Conservation (phyloP, 768 basidiomycete species). For the Serpula lacrymans region DNA sequence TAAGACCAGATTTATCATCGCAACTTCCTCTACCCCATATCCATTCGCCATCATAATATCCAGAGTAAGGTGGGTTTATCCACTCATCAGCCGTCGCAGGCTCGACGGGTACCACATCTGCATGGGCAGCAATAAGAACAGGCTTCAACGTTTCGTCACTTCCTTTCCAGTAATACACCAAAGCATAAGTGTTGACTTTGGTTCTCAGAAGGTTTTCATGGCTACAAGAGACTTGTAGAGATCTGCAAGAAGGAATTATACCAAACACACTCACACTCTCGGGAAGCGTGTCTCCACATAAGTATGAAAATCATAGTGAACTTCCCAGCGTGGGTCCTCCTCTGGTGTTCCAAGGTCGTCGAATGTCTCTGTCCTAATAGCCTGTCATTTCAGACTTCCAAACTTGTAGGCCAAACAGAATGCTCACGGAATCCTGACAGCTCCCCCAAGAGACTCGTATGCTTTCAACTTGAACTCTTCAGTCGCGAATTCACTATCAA, state of each 20-base stretch:
- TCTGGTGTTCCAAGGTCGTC: constrained; percentile 47
- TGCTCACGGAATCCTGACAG: constrained; percentile 30
- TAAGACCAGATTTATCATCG: constrained; percentile 41
- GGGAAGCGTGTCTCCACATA: constrained; percentile 49
- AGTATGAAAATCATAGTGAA: constrained; percentile 20
- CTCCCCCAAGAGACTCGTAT: constrained; percentile 32
- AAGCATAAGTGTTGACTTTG: constrained; percentile 57
- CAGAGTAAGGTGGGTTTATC: constrained; percentile 49
- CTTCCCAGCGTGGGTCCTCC: constrained; percentile 42
- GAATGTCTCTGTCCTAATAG: constrained; percentile 47
- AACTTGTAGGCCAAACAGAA: neutral
- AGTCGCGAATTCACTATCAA: constrained; percentile 21
- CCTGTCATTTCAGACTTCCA: constrained; percentile 1
- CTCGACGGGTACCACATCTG: constrained; percentile 51
- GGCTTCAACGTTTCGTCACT: constrained; percentile 49
- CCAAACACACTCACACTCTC: constrained; percentile 40
- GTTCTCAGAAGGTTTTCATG: constrained; percentile 47
- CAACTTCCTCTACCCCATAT: constrained; percentile 47
- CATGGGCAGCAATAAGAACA: constrained; percentile 47
- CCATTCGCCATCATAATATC: constrained; percentile 40
- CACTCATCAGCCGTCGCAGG: constrained; percentile 42
- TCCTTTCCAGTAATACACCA: constrained; percentile 62
- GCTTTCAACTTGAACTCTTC: constrained; percentile 25
- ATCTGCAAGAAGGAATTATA: neutral
- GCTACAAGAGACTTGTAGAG: constrained; percentile 21